Conservation (phyloP, 192 early-diverging fungal genomes). For the Backusella westeae region DNA sequence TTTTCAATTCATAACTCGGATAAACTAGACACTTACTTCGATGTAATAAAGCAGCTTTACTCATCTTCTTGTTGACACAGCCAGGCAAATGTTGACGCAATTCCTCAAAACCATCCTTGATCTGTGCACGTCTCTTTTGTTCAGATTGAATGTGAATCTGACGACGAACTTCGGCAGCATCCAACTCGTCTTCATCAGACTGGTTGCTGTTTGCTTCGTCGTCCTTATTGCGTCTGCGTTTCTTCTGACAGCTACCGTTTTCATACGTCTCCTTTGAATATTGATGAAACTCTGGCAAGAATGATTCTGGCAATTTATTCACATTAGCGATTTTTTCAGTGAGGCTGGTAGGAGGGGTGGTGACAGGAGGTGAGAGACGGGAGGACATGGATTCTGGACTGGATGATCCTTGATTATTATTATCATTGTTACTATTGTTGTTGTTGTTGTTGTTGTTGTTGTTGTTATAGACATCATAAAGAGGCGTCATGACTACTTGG, state of each 20-base stretch:
- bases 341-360: slow-evolving; percentile 1
- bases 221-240: slow-evolving; percentile 7
- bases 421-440: background rate
- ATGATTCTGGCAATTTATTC: slow-evolving; percentile 31
- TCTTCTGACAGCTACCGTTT: slow-evolving; percentile 25
- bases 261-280: slow-evolving; percentile 36
- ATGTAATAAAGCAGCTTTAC: slow-evolving; percentile 40
- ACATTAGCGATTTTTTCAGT: slow-evolving; percentile 40
- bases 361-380: slow-evolving; percentile 10
- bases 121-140: slow-evolving; percentile 45
- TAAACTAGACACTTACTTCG: slow-evolving; percentile 21
- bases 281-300: slow-evolving; percentile 32
- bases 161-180: slow-evolving; percentile 39
- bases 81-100: slow-evolving; percentile 38
- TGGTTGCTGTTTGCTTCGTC: background rate
- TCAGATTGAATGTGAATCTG: slow-evolving; percentile 47
- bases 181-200: slow-evolving; percentile 17
- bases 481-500: slow-evolving; percentile 3
- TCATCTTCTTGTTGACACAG: slow-evolving; percentile 39
- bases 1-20: background rate
- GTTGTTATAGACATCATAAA: slow-evolving; percentile 5
- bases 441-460: background rate
- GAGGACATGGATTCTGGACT: slow-evolving; percentile 13
- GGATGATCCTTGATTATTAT: background rate
- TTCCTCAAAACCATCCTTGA: slow-evolving; percentile 44